These are phyloP conservation scores for Datisca glomerata DNA, from an alignment of 306 rosid genomes.

Conservation along the genomic window DNA sequence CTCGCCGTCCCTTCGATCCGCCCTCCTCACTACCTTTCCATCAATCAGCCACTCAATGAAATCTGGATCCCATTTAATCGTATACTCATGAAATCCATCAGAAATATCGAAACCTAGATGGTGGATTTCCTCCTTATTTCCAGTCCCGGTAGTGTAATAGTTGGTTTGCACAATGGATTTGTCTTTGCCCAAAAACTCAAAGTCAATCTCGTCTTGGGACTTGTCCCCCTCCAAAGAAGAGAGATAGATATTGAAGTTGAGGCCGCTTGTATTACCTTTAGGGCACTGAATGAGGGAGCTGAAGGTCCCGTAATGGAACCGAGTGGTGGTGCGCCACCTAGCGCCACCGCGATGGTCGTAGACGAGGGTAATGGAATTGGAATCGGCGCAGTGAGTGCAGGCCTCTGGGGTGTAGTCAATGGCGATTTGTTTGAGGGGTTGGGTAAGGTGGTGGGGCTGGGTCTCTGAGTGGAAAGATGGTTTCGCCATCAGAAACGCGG, in stretches of 20 bases:
- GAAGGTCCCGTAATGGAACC: no score
- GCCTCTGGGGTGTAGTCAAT: slow-evolving; percentile 54
- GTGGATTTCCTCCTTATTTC: slow-evolving; percentile 34
- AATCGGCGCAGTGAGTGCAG: slow-evolving; percentile 34
- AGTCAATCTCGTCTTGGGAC: slow-evolving; percentile 63
- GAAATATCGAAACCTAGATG: slow-evolving; percentile 33
- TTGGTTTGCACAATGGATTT: no score
- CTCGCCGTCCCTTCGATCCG: slow-evolving; percentile 24
- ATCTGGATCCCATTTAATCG: slow-evolving; percentile 28
- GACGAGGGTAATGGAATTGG: slow-evolving; percentile 49
- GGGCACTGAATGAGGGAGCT: slow-evolving; percentile 39
- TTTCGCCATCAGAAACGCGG: no score
- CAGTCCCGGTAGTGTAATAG: slow-evolving; percentile 36
- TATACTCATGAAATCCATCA: slow-evolving; percentile 44
- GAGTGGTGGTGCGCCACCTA: slow-evolving; percentile 42
- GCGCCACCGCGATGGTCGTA: slow-evolving; percentile 60
- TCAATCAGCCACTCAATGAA: slow-evolving; percentile 46
- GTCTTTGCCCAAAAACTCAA: slow-evolving; percentile 47
- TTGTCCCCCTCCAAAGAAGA: slow-evolving; percentile 54
- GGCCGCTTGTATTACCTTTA: slow-evolving; percentile 37
- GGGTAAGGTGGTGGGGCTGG: no score
- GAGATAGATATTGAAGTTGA: slow-evolving; percentile 57
- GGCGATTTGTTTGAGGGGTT: slow-evolving; percentile 32
- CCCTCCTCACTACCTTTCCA: slow-evolving; percentile 40
- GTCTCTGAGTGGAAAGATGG: no score